A percentile compares a stretch with the other conserved stretches of the same genome.
phyloP scores from a whole-genome alignment of 768 basidiomycete species.

The Steccherinum ochraceum region DNA sequence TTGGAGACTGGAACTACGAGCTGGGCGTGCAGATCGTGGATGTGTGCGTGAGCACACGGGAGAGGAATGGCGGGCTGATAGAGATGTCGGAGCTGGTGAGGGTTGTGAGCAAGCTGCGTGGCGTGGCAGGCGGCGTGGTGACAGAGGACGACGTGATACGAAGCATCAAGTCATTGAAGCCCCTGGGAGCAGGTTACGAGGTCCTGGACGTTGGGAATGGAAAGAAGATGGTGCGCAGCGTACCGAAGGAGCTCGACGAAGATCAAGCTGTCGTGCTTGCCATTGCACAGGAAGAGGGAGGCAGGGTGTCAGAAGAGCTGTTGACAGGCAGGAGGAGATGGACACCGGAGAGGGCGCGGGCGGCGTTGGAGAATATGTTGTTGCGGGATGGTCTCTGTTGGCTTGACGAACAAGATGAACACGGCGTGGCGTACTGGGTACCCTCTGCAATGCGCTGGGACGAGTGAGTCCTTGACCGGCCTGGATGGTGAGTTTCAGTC shows the following conservation, averaged over 20 bases:
- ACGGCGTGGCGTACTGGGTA: conserved; percentile 76
- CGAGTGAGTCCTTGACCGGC: no score
- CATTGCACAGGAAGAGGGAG: conserved; percentile 60
- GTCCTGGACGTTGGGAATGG: conserved; percentile 67
- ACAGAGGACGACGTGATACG: conserved; percentile 81
- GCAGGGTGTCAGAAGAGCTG: conserved; percentile 59
- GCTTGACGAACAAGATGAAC: conserved; percentile 86
- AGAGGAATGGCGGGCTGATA: conserved; percentile 89
- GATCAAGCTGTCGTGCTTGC: conserved; percentile 84
- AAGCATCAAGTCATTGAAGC: conserved; percentile 82
- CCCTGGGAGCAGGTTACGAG: conserved; percentile 89
- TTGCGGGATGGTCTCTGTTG: conserved; percentile 89
- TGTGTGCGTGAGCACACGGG: conserved; percentile 81
- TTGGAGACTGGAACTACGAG: conserved; percentile 95
- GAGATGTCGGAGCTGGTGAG: conserved; percentile 81
- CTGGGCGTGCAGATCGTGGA: conserved; percentile 94
- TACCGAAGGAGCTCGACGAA: conserved; percentile 85
- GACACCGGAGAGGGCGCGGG: conserved; percentile 68
- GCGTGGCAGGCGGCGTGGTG: conserved; percentile 59
- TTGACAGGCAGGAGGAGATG: conserved; percentile 64
- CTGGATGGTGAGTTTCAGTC: not conserved
- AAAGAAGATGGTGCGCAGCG: conserved; percentile 76
- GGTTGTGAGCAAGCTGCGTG: conserved; percentile 71
- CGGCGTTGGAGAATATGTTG: conserved; percentile 86
- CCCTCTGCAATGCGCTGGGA: conserved; percentile 88